Base-by-base conservation (phyloP, 345 rosid species). In the Isatis tinctoria region DNA sequence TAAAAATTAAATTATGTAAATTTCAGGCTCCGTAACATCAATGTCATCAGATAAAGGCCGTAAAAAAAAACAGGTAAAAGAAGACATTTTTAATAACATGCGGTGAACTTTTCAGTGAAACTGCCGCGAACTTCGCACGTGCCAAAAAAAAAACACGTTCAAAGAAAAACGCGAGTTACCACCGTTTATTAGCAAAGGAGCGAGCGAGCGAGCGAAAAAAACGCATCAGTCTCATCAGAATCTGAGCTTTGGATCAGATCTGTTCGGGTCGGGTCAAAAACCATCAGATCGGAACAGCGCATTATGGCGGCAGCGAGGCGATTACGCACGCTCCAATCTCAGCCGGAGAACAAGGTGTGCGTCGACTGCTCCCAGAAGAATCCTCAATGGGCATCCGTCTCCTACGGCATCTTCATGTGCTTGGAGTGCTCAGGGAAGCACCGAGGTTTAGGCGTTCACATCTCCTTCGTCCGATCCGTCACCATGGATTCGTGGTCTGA, bases 401-500 rank as follows among this genome's bases (percentile, higher is more conserved):
- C 98, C 9, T 92, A 95, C 75, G 99, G 97, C 8, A 79, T 95
- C 70, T 95, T 95, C 88, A 95, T 92, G 97, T 95, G 99, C 64
- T 84, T 95, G 24, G 99, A 95, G 65, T 95, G 99, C 92, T 95
- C 99, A 41, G 99, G 99, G 12, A 92, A 90, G 84, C 99, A 95
- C 80, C 90, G 97, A 3, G 98, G 99, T 75, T 88, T 95, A 60
- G 99, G 99, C 16, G 99, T 95, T 24, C 98, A 95, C 88, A 95
- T 92, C 76, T 95, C 99, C 59, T 95, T 95, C 77, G 99, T 95
- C 86, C 83, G 99, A 85, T 95, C 98, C 49, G 99, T 95, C 36
- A 92, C 98, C 56, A 92, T 95, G 99, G 99, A 95, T 75, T 92
- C 97, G 1, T 95, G 99, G 99, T 90, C 98, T 44, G 99, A 92